Percentiles rank a stretch among this genome's conserved stretches.
phyloP scores from a whole-genome alignment of 2,329 filamentous ascomycete species.

The Elsinoe necatrix region DNA sequence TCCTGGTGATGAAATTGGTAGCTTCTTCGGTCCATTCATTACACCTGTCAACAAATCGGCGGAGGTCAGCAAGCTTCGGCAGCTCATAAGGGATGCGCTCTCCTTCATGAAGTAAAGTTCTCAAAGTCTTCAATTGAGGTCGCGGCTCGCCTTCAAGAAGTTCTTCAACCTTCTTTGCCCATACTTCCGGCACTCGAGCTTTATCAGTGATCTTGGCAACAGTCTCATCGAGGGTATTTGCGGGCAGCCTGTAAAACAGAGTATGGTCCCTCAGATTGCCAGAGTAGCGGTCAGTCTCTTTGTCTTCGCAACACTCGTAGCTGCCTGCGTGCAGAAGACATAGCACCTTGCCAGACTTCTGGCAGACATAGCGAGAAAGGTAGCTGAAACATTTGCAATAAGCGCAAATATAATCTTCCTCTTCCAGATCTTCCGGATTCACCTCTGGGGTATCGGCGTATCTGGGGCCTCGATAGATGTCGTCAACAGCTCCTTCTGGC shows the following conservation, averaged over 20 bases:
- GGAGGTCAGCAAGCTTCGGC: conserved; percentile 70
- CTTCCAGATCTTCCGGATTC: conserved; percentile 52
- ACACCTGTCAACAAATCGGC: conserved; percentile 87
- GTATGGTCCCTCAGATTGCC: conserved; percentile 51
- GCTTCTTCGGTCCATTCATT: conserved; percentile 98
- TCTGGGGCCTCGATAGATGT: conserved; percentile 26
- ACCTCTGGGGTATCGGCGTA: conserved; percentile 49
- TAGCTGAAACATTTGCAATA: conserved; percentile 92
- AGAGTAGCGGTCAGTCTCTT: conserved; percentile 58
- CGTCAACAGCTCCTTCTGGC: conserved; percentile 35
- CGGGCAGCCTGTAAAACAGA: conserved; percentile 67
- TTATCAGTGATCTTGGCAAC: conserved; percentile 78
- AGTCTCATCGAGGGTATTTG: conserved; percentile 57
- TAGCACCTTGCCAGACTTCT: conserved; percentile 68
- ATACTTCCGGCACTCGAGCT: conserved; percentile 73
- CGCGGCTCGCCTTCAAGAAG: conserved; percentile 74
- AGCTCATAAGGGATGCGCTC: conserved; percentile 92
- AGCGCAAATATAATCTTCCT: conserved; percentile 86
- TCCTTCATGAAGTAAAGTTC: conserved; percentile 78
- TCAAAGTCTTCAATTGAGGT: conserved; percentile 77
- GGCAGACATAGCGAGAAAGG: conserved; percentile 80
- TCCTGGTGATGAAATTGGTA: conserved; percentile 89
- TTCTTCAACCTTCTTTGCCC: conserved; percentile 84
- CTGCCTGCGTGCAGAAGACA: conserved; percentile 75
- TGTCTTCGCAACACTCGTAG: conserved; percentile 68